phyloP scores from a whole-genome alignment of 23 red algal genomes.

The Gracilaria gracilis region DNA sequence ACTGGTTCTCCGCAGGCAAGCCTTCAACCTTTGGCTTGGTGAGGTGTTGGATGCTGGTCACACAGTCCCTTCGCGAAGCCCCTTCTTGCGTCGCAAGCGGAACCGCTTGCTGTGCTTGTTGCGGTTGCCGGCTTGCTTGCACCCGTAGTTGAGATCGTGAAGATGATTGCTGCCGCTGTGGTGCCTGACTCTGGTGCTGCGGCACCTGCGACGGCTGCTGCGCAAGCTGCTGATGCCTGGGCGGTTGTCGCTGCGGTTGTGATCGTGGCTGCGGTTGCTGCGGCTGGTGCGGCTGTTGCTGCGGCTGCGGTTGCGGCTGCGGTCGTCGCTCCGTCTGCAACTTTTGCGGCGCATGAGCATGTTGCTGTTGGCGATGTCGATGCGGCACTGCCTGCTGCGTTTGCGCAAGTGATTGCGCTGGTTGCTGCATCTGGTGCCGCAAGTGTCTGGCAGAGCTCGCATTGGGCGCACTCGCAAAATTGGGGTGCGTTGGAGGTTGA shows the following conservation, averaged over 20 bases:
- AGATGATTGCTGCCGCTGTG: background rate
- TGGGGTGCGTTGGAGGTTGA: background rate
- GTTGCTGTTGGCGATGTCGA: conserved; percentile 2
- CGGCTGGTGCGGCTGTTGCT: background rate
- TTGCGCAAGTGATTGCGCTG: background rate
- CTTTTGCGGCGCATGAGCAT: background rate
- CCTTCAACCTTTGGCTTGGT: conserved; percentile 55
- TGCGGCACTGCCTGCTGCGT: background rate
- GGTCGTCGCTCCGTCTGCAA: background rate
- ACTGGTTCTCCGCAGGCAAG: conserved; percentile 5
- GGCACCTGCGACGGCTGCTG: background rate
- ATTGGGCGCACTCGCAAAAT: background rate
- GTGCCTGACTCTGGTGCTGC: background rate
- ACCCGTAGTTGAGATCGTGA: background rate
- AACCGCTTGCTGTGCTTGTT: background rate
- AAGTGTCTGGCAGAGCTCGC: background rate
- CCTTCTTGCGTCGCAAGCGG: conserved; percentile 5
- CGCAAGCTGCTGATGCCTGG: background rate
- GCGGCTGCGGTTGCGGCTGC: background rate
- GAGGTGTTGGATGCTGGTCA: conserved; percentile 54
- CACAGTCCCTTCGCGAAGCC: background rate
- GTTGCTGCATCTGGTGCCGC: background rate
- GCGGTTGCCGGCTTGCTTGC: background rate
- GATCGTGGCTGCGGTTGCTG: background rate
- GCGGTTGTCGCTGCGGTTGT: background rate